Conservation (phyloP, 495 filamentous ascomycete species). For the Terfezia boudieri region DNA sequence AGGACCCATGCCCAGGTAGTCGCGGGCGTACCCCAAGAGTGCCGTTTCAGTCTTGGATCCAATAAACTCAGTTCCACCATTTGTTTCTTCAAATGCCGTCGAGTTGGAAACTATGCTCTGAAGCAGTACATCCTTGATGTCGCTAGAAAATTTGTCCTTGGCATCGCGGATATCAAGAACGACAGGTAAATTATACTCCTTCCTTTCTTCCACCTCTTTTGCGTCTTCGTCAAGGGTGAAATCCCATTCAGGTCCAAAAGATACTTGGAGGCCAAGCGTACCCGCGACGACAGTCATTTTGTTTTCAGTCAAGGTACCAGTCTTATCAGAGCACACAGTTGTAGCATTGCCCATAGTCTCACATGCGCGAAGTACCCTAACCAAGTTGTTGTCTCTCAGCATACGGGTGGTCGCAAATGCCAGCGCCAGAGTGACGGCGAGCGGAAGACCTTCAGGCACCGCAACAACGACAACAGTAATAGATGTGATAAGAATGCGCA, state of each 20-base stretch:
- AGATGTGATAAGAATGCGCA: constrained; percentile 61
- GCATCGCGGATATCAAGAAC: constrained; percentile 20
- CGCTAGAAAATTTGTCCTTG: constrained; percentile 29
- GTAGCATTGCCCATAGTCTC: constrained; percentile 82
- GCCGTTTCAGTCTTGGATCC: constrained; percentile 62
- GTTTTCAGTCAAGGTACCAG: constrained; percentile 59
- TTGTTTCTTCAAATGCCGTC: constrained; percentile 50
- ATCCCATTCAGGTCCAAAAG: constrained; percentile 23
- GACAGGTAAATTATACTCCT: constrained; percentile 11
- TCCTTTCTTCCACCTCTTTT: constrained; percentile 11
- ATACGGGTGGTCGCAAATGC: constrained; percentile 63
- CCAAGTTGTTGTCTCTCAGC: constrained; percentile 63
- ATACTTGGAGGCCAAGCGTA: constrained; percentile 35
- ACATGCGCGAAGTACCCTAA: constrained; percentile 52
- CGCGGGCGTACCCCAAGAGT: constrained; percentile 38
- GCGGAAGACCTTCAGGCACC: constrained; percentile 60
- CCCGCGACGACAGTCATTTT: constrained; percentile 52
- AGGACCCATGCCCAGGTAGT: constrained; percentile 39
- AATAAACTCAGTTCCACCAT: constrained; percentile 36
- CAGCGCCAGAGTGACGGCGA: constrained; percentile 61
- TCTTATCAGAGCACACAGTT: constrained; percentile 69
- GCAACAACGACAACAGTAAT: constrained; percentile 67
- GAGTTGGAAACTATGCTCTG: constrained; percentile 52
- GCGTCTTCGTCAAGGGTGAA: constrained; percentile 8
- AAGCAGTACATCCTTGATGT: constrained; percentile 33